Evolutionary conservation across 208 protist genomes (phyloP).

Genomic region (Leishmania tropica): DNA sequence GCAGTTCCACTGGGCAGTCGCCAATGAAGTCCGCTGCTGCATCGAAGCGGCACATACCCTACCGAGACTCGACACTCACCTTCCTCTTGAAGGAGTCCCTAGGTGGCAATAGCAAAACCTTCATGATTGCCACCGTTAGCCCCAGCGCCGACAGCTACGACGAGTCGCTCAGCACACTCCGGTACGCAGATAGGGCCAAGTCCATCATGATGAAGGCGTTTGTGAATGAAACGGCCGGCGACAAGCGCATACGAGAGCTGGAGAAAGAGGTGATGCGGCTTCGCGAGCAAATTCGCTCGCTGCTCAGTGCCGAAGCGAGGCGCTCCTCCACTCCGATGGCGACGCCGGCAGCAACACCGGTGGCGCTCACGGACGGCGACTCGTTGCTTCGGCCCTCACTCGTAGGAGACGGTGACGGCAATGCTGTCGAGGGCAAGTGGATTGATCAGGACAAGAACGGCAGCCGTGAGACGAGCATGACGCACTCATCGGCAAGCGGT

Average conservation of each 20-base stretch:
- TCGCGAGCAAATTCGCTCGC: constrained; percentile 60
- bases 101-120: constrained; percentile 92
- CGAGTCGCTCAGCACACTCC: constrained; percentile 91
- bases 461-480: not conserved
- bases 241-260: constrained; percentile 87
- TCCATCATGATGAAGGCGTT: constrained; percentile 86
- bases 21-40: not conserved
- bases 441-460: not conserved
- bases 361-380: constrained; percentile 1
- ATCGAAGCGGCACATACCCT: constrained; percentile 63
- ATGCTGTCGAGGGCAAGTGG: not conserved
- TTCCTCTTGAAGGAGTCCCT: constrained; percentile 91
- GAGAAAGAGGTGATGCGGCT: constrained; percentile 78
- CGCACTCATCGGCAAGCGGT: not conserved
- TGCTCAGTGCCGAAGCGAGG: constrained; percentile 31
- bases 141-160: constrained; percentile 77
- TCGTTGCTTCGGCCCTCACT: not conserved
- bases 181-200: constrained; percentile 93
- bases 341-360: not conserved
- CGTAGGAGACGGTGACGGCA: not conserved
- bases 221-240: constrained; percentile 86
- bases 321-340: constrained; percentile 2
- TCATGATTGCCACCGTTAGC: constrained; percentile 91
- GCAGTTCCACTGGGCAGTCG: not conserved
- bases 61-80: constrained; percentile 88